Percentiles rank a stretch among this genome's conserved stretches.
phyloP scores from a whole-genome alignment of 345 rosid species.

The Corchorus capsularis region DNA sequence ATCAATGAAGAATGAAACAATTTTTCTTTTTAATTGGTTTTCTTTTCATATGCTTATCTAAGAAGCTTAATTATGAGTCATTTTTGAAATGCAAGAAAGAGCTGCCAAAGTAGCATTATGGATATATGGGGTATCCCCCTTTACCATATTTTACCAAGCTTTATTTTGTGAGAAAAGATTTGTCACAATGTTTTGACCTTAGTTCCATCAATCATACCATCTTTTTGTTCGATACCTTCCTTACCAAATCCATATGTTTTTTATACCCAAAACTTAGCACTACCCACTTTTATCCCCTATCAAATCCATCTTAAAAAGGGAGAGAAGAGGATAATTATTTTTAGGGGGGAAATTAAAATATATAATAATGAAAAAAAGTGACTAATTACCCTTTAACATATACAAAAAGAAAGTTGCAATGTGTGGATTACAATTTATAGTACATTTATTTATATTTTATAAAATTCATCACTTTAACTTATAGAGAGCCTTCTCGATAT shows the following conservation, averaged over 20 bases:
- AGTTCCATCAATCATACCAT: background rate
- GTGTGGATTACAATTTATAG: too few relatives aligned
- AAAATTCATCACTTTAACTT: too few relatives aligned
- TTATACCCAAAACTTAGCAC: background rate
- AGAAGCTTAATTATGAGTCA: constrained; percentile 25
- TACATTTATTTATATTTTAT: too few relatives aligned
- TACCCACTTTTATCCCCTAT: background rate
- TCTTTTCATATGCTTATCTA: constrained; percentile 22
- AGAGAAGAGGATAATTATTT: too few relatives aligned
- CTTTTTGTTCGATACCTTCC: constrained; percentile 10
- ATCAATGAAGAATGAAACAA: constrained; percentile 25
- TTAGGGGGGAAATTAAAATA: background rate
- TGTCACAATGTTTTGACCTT: constrained; percentile 7
- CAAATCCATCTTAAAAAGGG: background rate
- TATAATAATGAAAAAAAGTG: background rate
- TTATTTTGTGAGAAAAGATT: background rate
- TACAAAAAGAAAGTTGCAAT: background rate
- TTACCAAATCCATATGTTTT: constrained; percentile 7
- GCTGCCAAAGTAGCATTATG: constrained; percentile 25
- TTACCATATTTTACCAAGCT: background rate
- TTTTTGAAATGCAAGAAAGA: constrained; percentile 13
- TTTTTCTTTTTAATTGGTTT: too few relatives aligned
- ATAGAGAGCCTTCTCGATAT: too few relatives aligned
- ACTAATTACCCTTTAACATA: too few relatives aligned
- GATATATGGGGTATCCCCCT: constrained; percentile 6